Evolutionary conservation across 768 basidiomycete species (phyloP), one percentile per base, ranked within the genome.

Genomic region (Daedaleopsis nitida): DNA sequence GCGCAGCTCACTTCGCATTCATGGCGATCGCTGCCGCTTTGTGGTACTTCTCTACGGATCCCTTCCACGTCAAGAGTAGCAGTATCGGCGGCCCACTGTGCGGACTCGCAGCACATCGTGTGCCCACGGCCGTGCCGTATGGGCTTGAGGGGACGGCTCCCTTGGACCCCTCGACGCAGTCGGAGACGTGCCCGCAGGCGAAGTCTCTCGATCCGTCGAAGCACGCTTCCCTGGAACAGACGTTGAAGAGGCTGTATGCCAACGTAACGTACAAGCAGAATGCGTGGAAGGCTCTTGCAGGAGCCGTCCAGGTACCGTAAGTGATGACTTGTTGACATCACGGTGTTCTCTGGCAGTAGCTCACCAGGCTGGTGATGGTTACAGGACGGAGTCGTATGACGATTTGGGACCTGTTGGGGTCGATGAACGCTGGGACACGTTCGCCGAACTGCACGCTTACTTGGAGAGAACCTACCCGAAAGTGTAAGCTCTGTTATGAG

Each of bases 381-480:
- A 19, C 50, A 84, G 81, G 24, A 85, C 84, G 1, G 82, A 82
- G 63, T 78, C 79, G 1, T 82, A 76, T 64, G 83, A 85, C 54
- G 68, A 75, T 42, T 77, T 81, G 74, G 75, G 69, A 0, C 75
- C 76, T 0, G 73, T 82, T 7, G 83, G 80, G 3, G 68, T 74
- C 11, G 84, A 85, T 65, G 69, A 76, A 1, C 79, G 81, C 13
- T 80, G 78, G 77, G 70, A 75, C 23, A 66, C 68, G 38, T 80
- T 80, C 54, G 61, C 21, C 5, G 64, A 62, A 8, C 70, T 79
- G 53, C 77, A 78, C 39, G 65, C 62, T 10, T 77, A 80, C 62
- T 73, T 84, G n/a, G 71, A 73, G 55, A 63, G 68, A 32, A 72
- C 87, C 34, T 94, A 90, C 65, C 84, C 87, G 5, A 76, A 86